These are phyloP conservation scores for Heritiera littoralis DNA, from an alignment of 345 rosid species.

Conservation along the genomic window DNA sequence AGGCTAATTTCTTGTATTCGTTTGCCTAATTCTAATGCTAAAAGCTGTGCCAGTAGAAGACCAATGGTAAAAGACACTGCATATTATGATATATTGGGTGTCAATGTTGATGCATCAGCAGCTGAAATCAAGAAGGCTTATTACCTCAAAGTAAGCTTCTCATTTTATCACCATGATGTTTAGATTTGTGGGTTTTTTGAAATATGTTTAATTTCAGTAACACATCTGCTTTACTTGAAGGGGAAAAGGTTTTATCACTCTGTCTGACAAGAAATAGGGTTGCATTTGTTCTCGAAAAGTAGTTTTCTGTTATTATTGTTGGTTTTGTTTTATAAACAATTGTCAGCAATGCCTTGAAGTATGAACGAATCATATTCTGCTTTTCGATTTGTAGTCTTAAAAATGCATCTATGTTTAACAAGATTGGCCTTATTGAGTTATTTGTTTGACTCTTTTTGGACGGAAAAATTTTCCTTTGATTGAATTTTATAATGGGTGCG, in stretches of 20 bases:
- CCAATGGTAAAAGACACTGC: conserved; percentile 71
- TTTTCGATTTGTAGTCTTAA: background rate
- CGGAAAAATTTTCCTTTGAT: background rate
- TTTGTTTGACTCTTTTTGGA: background rate
- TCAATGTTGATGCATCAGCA: conserved; percentile 60
- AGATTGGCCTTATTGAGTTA: background rate
- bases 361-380: background rate
- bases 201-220: background rate
- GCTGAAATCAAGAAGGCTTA: conserved; percentile 94
- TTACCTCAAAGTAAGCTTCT: conserved; percentile 63
- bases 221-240: background rate
- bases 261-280: background rate
- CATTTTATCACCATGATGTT: background rate
- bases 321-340: background rate
- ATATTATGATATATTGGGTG: conserved; percentile 77
- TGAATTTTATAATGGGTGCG: background rate
- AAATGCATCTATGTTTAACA: background rate
- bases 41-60: background rate
- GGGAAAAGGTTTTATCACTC: background rate
- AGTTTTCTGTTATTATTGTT: background rate
- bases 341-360: background rate
- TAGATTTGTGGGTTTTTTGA: background rate
- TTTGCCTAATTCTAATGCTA: conserved; percentile 3
- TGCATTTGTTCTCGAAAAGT: background rate
- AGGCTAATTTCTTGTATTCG: conserved; percentile 16